Percentiles rank a stretch among this genome's conserved stretches.
phyloP scores from a whole-genome alignment of 306 rosid species.

The Malus sylvestris region DNA sequence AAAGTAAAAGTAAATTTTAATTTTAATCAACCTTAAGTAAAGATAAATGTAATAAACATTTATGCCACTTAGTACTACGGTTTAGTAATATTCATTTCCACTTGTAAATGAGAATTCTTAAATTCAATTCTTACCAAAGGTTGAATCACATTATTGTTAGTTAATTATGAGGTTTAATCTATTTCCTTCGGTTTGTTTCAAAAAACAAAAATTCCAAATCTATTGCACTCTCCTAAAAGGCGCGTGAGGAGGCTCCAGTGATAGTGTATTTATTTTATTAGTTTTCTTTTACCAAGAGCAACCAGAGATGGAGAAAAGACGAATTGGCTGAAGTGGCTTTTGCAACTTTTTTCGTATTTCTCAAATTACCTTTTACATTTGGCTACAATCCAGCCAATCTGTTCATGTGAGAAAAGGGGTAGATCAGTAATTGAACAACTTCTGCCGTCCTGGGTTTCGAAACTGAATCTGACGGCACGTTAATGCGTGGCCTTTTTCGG shows the following conservation, averaged over 20 bases:
- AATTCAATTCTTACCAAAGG: rapidly evolving
- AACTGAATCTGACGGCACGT: conserved; percentile 76
- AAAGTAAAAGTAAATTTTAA: too few relatives aligned
- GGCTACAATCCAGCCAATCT: not conserved
- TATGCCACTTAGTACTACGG: too few relatives aligned
- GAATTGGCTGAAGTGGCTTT: conserved; percentile 31
- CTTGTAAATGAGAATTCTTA: too few relatives aligned
- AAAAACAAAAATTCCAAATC: not conserved
- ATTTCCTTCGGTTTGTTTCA: rapidly evolving
- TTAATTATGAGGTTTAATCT: rapidly evolving
- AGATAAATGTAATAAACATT: too few relatives aligned
- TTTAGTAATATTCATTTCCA: too few relatives aligned
- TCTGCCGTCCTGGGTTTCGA: conserved; percentile 52
- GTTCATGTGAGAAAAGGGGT: not conserved
- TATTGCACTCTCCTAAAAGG: conserved; percentile 13
- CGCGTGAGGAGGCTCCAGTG: conserved; percentile 19
- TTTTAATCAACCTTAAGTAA: too few relatives aligned
- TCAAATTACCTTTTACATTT: conserved; percentile 7
- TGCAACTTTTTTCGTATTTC: not conserved
- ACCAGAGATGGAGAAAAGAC: conserved; percentile 36
- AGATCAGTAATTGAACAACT: conserved; percentile 22
- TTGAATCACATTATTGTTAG: too few relatives aligned
- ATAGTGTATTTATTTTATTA: conserved; percentile 3
- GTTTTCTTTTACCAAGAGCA: conserved; percentile 40
- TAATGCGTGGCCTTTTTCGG: conserved; percentile 49